Evolutionary conservation across 805 yeast genomes (phyloP).

Genomic region (Myxozyma kluyveri): DNA sequence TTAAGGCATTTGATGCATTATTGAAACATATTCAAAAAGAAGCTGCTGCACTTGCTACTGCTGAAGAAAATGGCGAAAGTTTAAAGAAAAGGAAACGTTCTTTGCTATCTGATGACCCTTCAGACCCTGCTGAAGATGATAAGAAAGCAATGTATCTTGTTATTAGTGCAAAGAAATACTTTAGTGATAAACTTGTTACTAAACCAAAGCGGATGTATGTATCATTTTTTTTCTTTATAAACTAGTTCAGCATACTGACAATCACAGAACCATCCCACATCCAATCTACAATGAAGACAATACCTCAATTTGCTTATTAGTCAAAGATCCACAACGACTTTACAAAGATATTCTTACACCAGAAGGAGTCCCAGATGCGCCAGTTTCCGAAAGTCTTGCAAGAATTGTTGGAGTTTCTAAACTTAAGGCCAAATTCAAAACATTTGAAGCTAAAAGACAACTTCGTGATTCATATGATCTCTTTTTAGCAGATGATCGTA

Average conservation of each 20-base stretch:
- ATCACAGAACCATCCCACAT: constrained; percentile 42
- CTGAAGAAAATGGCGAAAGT: constrained; percentile 30
- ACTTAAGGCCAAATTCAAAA: constrained; percentile 78
- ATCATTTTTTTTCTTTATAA: background rate
- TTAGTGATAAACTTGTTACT: constrained; percentile 53
- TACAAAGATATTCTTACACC: constrained; percentile 41
- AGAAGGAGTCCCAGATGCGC: constrained; percentile 28
- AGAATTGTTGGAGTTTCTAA: constrained; percentile 69
- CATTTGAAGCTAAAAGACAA: constrained; percentile 83
- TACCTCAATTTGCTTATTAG: constrained; percentile 60
- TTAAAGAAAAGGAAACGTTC: constrained; percentile 40
- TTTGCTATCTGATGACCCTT: constrained; percentile 60
- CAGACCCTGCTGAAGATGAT: constrained; percentile 42
- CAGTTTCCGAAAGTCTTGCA: constrained; percentile 34
- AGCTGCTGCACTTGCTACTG: constrained; percentile 2
- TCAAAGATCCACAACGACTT: constrained; percentile 59
- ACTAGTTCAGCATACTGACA: background rate
- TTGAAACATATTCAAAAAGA: constrained; percentile 51
- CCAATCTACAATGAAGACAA: constrained; percentile 48
- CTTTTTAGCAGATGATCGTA: constrained; percentile 80
- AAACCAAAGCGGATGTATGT: constrained; percentile 42
- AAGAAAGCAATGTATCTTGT: constrained; percentile 50
- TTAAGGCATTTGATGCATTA: constrained; percentile 53
- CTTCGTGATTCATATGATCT: constrained; percentile 66
- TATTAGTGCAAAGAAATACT: constrained; percentile 62